Conservation (phyloP, 2,329 filamentous ascomycete genomes). For the Cercospora citrullina region DNA sequence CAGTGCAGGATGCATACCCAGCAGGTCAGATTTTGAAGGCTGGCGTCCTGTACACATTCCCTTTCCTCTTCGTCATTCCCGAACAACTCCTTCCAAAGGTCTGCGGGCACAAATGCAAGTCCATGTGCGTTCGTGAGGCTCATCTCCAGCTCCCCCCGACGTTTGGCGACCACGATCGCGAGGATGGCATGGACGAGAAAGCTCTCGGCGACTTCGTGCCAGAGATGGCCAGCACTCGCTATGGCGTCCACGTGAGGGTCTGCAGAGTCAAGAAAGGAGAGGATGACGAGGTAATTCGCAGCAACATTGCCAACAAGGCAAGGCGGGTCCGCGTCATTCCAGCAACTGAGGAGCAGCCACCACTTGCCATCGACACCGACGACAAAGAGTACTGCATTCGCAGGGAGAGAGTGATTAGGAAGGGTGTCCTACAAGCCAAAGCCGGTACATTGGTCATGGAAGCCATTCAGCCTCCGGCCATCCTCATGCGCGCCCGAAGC, state of each 20-base stretch:
- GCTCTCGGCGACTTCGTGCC: constrained; percentile 63
- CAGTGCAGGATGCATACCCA: constrained; percentile 49
- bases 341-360: constrained; percentile 59
- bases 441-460: constrained; percentile 59
- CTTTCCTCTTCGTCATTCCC: constrained; percentile 65
- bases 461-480: constrained; percentile 58
- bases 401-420: constrained; percentile 61
- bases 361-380: constrained; percentile 52
- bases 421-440: constrained; percentile 60
- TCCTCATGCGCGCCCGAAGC: constrained; percentile 50
- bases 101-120: constrained; percentile 56
- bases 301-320: constrained; percentile 51
- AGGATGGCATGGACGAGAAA: constrained; percentile 48
- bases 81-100: constrained; percentile 59
- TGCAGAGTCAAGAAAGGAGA: constrained; percentile 46
- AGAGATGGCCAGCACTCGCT: constrained; percentile 62
- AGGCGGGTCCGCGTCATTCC: constrained; percentile 63
- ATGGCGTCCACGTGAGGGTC: constrained; percentile 50
- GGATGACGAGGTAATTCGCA: constrained; percentile 40
- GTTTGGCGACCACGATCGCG: constrained; percentile 37
- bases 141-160: constrained; percentile 63
- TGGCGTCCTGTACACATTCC: constrained; percentile 59
- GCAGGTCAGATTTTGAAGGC: constrained; percentile 55
- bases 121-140: constrained; percentile 54
- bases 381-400: constrained; percentile 55